phyloP scores from a whole-genome alignment of 441 rosid species.

The Capsella rubella region DNA sequence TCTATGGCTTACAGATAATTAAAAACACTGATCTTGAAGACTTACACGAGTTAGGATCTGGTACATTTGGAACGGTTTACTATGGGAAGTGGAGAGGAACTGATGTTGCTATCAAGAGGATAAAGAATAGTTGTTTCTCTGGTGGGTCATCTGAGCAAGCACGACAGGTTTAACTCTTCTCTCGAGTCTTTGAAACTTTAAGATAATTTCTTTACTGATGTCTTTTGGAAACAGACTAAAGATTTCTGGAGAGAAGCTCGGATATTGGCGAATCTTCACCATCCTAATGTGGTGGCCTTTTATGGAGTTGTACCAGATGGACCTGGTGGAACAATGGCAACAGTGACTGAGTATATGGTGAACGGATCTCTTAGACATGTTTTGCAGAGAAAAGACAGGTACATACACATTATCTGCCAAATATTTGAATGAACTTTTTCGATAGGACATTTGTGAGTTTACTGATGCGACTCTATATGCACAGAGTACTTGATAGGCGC shows the following conservation, averaged over 20 bases:
- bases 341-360: constrained; percentile 78
- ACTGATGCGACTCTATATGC: background rate
- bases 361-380: constrained; percentile 73
- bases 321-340: constrained; percentile 74
- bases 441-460: background rate
- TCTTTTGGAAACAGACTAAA: constrained; percentile 55
- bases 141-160: constrained; percentile 87
- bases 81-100: constrained; percentile 97
- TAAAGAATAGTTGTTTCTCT: constrained; percentile 82
- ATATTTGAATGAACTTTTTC: background rate
- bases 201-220: constrained; percentile 3
- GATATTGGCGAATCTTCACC: constrained; percentile 73
- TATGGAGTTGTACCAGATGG: constrained; percentile 78
- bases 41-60: constrained; percentile 81
- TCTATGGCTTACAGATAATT: constrained; percentile 87
- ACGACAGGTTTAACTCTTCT: constrained; percentile 58
- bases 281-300: constrained; percentile 78
- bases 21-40: constrained; percentile 87
- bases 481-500: constrained; percentile 81
- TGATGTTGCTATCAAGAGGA: constrained; percentile 93
- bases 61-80: constrained; percentile 92
- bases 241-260: constrained; percentile 85
- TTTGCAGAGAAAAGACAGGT: constrained; percentile 65
- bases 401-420: constrained; percentile 3
- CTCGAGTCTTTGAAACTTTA: constrained; percentile 3